Evolutionary conservation across 306 rosid species (phyloP).

Genomic region (Alnus rubra): DNA sequence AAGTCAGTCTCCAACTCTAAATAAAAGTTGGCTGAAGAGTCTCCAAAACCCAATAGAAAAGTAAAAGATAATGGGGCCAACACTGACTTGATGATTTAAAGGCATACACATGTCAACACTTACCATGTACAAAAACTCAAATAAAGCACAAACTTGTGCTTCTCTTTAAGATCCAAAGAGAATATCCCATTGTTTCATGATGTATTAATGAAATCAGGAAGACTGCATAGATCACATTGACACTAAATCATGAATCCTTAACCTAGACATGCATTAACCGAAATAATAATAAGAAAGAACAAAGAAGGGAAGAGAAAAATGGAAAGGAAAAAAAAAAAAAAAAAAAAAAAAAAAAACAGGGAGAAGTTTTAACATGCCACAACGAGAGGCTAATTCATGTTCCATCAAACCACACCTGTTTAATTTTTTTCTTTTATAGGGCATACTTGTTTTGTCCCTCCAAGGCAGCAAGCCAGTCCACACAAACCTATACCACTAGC

Average conservation of each 20-base stretch:
- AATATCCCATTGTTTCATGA: background rate
- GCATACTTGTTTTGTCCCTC: background rate
- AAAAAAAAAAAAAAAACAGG: background rate
- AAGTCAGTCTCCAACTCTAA: no score
- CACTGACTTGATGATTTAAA: no score
- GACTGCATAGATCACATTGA: background rate
- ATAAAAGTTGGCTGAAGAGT: no score
- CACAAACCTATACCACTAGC: background rate
- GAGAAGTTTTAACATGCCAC: background rate
- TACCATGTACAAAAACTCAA: background rate
- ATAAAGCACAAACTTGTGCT: background rate
- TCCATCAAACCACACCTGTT: background rate
- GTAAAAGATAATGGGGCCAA: no score
- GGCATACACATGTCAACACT: background rate
- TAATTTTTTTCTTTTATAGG: background rate
- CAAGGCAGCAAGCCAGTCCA: background rate
- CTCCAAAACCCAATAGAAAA: no score
- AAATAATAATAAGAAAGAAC: background rate
- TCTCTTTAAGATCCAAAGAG: background rate
- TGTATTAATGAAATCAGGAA: background rate
- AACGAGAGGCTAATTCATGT: background rate
- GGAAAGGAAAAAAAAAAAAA: no score
- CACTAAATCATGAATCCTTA: background rate
- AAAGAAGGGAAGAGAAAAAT: background rate
- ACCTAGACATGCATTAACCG: background rate